Evolutionary conservation across 441 rosid genomes (phyloP), one percentile per base, ranked within the genome.

Genomic region (Biscutella laevigata): DNA sequence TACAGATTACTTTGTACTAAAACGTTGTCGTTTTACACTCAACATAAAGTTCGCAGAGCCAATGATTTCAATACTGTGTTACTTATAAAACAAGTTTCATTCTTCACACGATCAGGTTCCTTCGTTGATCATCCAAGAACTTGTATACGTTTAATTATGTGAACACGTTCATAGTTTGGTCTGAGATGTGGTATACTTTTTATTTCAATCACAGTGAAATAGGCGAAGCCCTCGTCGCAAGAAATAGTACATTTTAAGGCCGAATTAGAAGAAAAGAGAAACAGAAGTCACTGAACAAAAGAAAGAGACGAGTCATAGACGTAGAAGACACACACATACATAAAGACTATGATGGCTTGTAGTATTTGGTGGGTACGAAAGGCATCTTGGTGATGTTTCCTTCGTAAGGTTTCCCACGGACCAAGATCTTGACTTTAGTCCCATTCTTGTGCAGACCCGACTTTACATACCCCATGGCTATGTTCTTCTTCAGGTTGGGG

Each of bases 401-500:
- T 56, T 91, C 96, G 7, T 88, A 79, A 32, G 76, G 79, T 71
- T 91, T 91, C 36, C 94, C 95, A 66, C 94, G 86, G 28, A 92
- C 78, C 52, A 80, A 37, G 41, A 92, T 64, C 71, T 92, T 85
- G 30, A 80, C 84, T 49, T 83, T 85, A 62, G 91, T 82, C 44
- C 95, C 95, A 0, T 50, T 70, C 69, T 91, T 91, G 83, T 91
- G 98, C 22, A 41, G 63, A 44, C 96, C 98, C 0, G 98, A 88
- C 55, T 88, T 88, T 49, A 88, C 96, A 6, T 88, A 92, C 16
- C 96, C 94, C 98, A 92, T 92, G 15, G 92, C 84, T 49, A 92
- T 81, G 79, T 88, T 88, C 84, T 86, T 92, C 91, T 88, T 88
- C 39, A 88, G 74, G 84, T 90, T 88, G 1, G 98, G 95, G 61